phyloP scores from a whole-genome alignment of 1,284 basidiomycete genomes.

The Fomitopsis pinicola region DNA sequence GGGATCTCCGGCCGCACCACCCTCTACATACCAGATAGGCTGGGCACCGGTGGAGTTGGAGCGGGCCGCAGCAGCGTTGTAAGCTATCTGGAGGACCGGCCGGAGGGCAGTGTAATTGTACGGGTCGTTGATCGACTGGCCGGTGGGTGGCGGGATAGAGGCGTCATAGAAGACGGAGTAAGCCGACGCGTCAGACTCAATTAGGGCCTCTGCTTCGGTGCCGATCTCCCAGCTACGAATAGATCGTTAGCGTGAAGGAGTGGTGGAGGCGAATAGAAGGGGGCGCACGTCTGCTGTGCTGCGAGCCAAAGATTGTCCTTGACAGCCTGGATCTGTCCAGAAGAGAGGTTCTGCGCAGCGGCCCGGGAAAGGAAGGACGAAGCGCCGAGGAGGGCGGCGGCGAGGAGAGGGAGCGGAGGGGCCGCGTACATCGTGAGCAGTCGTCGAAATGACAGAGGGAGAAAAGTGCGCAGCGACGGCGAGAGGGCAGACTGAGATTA shows the following conservation, averaged over 20 bases:
- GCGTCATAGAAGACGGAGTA: conserved; percentile 58
- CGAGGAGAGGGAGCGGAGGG: background rate
- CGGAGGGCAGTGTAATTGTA: conserved; percentile 26
- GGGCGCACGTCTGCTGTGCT: conserved; percentile 43
- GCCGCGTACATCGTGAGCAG: background rate
- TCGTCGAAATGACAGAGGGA: too few species aligned
- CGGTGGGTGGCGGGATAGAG: conserved; percentile 35
- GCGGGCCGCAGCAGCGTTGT: conserved; percentile 46
- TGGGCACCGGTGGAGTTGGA: conserved; percentile 38
- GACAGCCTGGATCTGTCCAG: conserved; percentile 33
- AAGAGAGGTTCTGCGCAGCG: conserved; percentile 29
- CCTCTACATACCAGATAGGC: conserved; percentile 43
- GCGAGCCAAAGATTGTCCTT: conserved; percentile 41
- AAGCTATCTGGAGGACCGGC: conserved; percentile 57
- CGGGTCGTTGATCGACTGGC: conserved; percentile 20
- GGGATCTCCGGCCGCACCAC: conserved; percentile 75
- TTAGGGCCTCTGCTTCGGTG: conserved; percentile 65
- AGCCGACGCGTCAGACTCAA: conserved; percentile 61
- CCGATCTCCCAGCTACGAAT: conserved; percentile 75
- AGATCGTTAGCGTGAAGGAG: background rate
- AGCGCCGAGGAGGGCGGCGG: background rate
- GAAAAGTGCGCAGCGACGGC: too few species aligned
- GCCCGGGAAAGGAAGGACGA: background rate
- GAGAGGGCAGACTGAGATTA: too few species aligned
- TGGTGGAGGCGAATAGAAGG: background rate